These are phyloP conservation scores for Suillus hirtellus DNA, from an alignment of 768 basidiomycete species.

Conservation along the genomic window DNA sequence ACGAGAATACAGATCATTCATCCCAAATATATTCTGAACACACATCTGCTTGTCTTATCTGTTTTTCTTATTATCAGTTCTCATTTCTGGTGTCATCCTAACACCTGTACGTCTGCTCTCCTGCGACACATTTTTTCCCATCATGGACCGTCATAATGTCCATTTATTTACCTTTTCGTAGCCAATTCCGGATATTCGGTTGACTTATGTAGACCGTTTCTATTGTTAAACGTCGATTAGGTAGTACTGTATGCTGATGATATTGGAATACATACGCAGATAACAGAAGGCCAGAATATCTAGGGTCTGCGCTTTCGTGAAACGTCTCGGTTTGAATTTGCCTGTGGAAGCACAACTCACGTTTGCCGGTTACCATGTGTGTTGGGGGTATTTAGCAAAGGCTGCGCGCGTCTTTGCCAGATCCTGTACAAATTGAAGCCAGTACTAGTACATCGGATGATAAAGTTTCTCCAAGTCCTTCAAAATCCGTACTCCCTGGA, in stretches of 20 bases:
- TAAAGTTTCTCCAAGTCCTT: not conserved
- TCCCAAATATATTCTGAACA: slow-evolving; percentile 62
- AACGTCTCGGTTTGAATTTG: not conserved
- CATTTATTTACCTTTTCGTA: slow-evolving; percentile 6
- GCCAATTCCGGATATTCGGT: not conserved
- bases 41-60: slow-evolving; percentile 16
- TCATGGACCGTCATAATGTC: not conserved
- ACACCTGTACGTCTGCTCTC: slow-evolving; percentile 20
- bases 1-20: slow-evolving; percentile 43
- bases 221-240: slow-evolving; percentile 10
- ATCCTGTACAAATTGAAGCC: not conserved
- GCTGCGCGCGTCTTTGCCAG: not conserved
- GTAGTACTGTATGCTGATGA: slow-evolving; percentile 5
- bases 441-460: not conserved
- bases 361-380: not conserved
- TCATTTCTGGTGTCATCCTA: slow-evolving; percentile 20
- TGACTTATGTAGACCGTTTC: slow-evolving; percentile 9
- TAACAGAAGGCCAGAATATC: not conserved
- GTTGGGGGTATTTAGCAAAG: not conserved
- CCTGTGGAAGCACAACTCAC: not conserved
- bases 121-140: slow-evolving; percentile 19
- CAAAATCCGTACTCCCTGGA: not conserved
- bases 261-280: not conserved
- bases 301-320: not conserved
- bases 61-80: slow-evolving; percentile 16